Evolutionary conservation across 2,329 filamentous ascomycete species (phyloP).

Genomic region (Apiospora aurea): DNA sequence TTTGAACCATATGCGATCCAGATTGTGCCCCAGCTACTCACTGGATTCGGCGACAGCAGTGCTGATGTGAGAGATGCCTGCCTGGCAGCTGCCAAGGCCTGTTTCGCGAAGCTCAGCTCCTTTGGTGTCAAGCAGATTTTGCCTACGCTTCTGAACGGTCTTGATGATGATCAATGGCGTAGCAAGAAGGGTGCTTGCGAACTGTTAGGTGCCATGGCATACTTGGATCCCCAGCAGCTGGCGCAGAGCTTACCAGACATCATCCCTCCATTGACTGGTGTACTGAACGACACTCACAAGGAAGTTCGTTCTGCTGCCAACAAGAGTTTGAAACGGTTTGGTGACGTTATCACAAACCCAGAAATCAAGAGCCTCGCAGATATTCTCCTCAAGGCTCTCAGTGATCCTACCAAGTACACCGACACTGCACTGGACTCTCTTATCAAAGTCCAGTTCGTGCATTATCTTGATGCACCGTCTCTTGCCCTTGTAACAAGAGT

Average conservation of each 20-base stretch:
- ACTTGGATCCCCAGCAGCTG: slow-evolving; percentile 93
- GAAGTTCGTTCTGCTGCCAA: slow-evolving; percentile 93
- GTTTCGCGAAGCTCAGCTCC: slow-evolving; percentile 91
- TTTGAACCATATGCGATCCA: slow-evolving; percentile 98
- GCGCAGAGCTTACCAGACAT: slow-evolving; percentile 93
- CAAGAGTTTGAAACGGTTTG: slow-evolving; percentile 94
- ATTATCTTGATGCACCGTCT: slow-evolving; percentile 97
- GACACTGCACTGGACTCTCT: slow-evolving; percentile 92
- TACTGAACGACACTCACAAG: slow-evolving; percentile 97
- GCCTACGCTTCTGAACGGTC: slow-evolving; percentile 86
- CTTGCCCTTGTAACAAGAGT: slow-evolving; percentile 94
- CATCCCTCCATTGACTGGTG: slow-evolving; percentile 91
- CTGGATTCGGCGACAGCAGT: slow-evolving; percentile 87
- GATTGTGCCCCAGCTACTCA: slow-evolving; percentile 88
- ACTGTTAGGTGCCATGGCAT: slow-evolving; percentile 96
- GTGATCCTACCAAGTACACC: slow-evolving; percentile 96
- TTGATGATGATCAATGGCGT: slow-evolving; percentile 96
- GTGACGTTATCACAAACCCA: slow-evolving; percentile 97
- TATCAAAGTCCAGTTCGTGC: slow-evolving; percentile 98
- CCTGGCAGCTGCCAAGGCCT: slow-evolving; percentile 90
- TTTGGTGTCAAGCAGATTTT: slow-evolving; percentile 96
- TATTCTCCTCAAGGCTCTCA: slow-evolving; percentile 93
- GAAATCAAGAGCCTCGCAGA: slow-evolving; percentile 94
- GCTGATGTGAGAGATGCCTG: slow-evolving; percentile 92
- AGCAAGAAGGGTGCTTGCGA: slow-evolving; percentile 99